Percentiles rank a stretch among this genome's conserved stretches.
phyloP scores from a whole-genome alignment of 306 rosid genomes.

The Medicago lupulina region DNA sequence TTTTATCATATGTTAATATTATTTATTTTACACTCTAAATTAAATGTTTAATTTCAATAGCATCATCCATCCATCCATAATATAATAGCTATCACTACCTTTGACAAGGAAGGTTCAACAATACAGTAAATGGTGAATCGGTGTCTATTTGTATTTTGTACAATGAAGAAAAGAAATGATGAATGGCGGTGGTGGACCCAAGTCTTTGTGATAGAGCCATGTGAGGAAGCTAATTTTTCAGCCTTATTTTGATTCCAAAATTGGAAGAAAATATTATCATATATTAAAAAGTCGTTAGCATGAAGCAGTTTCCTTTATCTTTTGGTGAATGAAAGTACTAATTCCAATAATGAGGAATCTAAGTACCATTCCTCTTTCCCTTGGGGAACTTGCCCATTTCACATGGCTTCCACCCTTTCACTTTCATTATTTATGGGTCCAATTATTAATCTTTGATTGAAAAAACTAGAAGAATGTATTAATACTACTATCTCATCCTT shows the following conservation, averaged over 20 bases:
- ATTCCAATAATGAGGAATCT: constrained; percentile 52
- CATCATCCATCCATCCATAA: too few species aligned
- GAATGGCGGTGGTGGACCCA: constrained; percentile 53
- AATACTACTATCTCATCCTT: constrained; percentile 31
- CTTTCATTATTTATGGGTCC: constrained; percentile 45
- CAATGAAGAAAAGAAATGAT: constrained; percentile 40
- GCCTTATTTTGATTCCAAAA: constrained; percentile 50
- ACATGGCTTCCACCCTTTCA: constrained; percentile 74
- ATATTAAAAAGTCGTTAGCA: constrained; percentile 38
- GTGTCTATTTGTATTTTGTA: background rate
- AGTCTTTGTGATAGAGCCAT: constrained; percentile 54
- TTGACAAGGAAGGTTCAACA: background rate
- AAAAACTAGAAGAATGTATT: constrained; percentile 11
- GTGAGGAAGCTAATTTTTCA: constrained; percentile 63
- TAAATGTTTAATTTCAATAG: too few species aligned
- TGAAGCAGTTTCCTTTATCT: constrained; percentile 39
- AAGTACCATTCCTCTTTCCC: constrained; percentile 45
- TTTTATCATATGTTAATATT: too few species aligned
- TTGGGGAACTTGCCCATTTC: constrained; percentile 53
- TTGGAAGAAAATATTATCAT: constrained; percentile 46
- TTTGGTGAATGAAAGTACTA: constrained; percentile 12
- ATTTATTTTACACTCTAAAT: too few species aligned
- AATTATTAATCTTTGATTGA: constrained; percentile 58
- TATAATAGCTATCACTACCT: too few species aligned
- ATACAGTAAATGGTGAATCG: background rate